Evolutionary conservation across 2,329 filamentous ascomycete species (phyloP).

Genomic region (Diaporthe ilicicola): DNA sequence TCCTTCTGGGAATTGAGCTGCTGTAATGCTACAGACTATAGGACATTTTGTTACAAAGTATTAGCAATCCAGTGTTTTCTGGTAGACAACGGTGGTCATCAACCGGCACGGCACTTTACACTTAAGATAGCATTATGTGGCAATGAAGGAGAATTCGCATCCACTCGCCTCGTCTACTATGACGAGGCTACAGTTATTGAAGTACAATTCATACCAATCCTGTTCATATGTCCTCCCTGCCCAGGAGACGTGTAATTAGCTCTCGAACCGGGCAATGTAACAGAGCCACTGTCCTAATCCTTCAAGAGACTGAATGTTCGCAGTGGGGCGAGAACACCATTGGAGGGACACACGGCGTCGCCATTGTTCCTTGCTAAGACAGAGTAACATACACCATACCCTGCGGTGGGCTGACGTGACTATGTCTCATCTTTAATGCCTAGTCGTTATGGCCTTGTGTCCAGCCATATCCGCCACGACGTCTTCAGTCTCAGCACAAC

Average conservation of each 20-base stretch:
- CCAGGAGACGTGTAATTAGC: too few species aligned
- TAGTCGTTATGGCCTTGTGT: too few species aligned
- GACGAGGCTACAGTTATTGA: too few species aligned
- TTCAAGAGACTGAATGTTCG: too few species aligned
- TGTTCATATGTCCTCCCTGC: too few species aligned
- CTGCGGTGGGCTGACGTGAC: too few species aligned
- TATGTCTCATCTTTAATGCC: too few species aligned
- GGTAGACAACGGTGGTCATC: neutral
- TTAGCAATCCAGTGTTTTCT: neutral
- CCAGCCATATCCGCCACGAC: neutral
- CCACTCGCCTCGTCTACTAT: neutral
- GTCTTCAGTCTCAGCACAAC: neutral
- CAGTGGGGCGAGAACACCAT: too few species aligned
- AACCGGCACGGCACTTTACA: neutral
- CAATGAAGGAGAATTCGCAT: neutral
- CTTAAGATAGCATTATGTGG: neutral
- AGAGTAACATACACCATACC: neutral
- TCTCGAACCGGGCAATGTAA: too few species aligned
- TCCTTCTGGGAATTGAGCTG: neutral
- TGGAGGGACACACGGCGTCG: too few species aligned
- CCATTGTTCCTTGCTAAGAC: neutral
- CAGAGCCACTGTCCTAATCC: too few species aligned
- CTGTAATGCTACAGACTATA: constrained; percentile 10
- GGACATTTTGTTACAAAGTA: neutral
- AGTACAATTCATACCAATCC: too few species aligned